A percentile compares a stretch with the other conserved stretches of the same genome.
These are phyloP conservation scores for Calonectria pauciramosa DNA, from an alignment of 2,329 filamentous ascomycete species.

Conservation along the genomic window DNA sequence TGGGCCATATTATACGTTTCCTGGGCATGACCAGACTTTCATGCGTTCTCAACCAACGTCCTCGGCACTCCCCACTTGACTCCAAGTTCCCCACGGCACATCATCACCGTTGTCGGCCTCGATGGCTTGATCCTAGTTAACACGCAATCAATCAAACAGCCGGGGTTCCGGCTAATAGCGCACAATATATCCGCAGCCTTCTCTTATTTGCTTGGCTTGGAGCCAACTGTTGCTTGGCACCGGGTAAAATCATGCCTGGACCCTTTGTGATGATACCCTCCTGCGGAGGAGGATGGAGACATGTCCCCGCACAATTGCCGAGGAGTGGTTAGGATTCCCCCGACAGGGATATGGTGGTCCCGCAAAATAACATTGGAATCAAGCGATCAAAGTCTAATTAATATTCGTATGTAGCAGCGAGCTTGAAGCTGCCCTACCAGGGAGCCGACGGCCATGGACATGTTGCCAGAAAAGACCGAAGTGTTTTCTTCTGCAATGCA, in stretches of 20 bases:
- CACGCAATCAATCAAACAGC: not conserved
- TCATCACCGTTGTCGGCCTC: not conserved
- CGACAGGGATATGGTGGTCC: not conserved
- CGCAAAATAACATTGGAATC: not conserved
- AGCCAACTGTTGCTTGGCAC: not conserved
- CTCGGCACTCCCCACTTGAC: conserved; percentile 2
- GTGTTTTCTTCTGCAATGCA: not conserved
- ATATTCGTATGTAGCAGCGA: not conserved
- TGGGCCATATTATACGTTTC: not conserved
- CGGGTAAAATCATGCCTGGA: conserved; percentile 6
- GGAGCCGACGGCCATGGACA: no score
- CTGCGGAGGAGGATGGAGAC: conserved; percentile 3
- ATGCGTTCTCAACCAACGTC: not conserved
- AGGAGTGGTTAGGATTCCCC: not conserved
- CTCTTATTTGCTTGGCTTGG: not conserved
- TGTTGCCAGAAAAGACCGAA: not conserved
- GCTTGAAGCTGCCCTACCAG: not conserved
- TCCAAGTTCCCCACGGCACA: conserved; percentile 3
- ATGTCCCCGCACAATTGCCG: not conserved
- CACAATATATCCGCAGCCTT: not conserved
- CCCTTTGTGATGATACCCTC: conserved; percentile 1
- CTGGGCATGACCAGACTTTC: not conserved
- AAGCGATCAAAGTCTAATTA: not conserved
- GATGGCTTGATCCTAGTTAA: not conserved
- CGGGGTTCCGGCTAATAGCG: conserved; percentile 4